Conservation (phyloP, 1,284 basidiomycete species). For the Mycosarcoma mackinlayi region DNA sequence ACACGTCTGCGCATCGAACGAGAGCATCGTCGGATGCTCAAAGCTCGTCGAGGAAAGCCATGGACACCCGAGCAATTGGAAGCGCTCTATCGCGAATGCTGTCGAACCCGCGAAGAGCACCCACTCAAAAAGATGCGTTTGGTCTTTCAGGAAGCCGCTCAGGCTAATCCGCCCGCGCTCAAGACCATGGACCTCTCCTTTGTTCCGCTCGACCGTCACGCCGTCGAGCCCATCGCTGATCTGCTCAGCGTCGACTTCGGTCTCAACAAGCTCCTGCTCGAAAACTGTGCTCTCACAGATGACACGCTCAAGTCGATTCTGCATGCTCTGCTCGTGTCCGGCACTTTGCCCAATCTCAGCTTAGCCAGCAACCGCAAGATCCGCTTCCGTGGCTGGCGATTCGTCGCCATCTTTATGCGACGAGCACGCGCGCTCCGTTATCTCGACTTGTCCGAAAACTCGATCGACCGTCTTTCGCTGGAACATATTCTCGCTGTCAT, state of each 20-base stretch:
- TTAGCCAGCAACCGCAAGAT: conserved; percentile 87
- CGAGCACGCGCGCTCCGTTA: conserved; percentile 82
- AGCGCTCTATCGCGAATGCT: conserved; percentile 64
- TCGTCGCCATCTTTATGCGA: conserved; percentile 81
- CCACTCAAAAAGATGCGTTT: conserved; percentile 63
- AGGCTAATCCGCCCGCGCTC: conserved; percentile 46
- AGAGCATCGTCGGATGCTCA: conserved; percentile 56
- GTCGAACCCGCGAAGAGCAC: conserved; percentile 64
- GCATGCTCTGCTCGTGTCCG: conserved; percentile 87
- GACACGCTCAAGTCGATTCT: conserved; percentile 85
- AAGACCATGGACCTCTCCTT: conserved; percentile 60
- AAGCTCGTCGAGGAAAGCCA: conserved; percentile 38
- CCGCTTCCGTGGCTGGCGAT: conserved; percentile 80
- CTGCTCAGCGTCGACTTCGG: conserved; percentile 65
- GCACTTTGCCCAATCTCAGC: conserved; percentile 82
- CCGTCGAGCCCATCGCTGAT: conserved; percentile 62
- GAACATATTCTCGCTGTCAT: conserved; percentile 81
- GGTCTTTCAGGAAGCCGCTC: conserved; percentile 58
- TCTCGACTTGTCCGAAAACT: conserved; percentile 88
- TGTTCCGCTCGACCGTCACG: conserved; percentile 53
- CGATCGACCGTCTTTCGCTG: conserved; percentile 78
- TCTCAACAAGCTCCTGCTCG: conserved; percentile 60
- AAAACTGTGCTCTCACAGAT: conserved; percentile 62
- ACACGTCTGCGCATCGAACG: conserved; percentile 61
- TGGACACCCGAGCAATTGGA: conserved; percentile 63